Base-by-base conservation (phyloP, 345 rosid species). In the Viola odorata region DNA sequence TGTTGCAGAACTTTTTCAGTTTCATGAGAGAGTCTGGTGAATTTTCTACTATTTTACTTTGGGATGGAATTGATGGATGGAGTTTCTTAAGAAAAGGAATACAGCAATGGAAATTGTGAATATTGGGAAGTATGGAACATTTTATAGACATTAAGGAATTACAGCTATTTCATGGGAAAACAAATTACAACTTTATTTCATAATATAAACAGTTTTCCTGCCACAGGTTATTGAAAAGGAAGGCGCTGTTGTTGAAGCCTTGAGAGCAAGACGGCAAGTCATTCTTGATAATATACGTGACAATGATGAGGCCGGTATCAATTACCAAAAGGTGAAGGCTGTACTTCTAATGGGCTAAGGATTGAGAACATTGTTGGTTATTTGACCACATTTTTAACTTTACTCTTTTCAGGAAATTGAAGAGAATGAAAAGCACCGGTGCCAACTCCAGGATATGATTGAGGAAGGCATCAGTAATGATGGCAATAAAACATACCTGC, bases 261-360 rank as follows among this genome's bases (percentile, higher is more conserved):
- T 89, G 67, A 81, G 80, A 72, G 80, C 70, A 65, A 84, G 96
- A 83, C 85, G 91, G 62, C 96, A 84, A 87, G 81, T 79, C 49
- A 89, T 89, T 80, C 98, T 92, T 44, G 98, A 92, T 81, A 89
- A 92, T 73, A 87, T 92, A 68, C 87, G 96, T 14, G 98, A 92
- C 70, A 92, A 92, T 65, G 98, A 92, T 73, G 98, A 92, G 75
- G 84, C 94, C 47, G 94, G 94, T 60, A 71, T 80, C 67, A 84
- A 76, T 73, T 89, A 92, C 74, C 84, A 76, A 52, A 81, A 83
- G 89, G 98, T 91, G 72, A 73, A 55, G 63, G 65, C 41, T 63
- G 47, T 63, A 42, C 55, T 59, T 39, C 5, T 60, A 17, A 37
- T 52, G 48, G 55, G 17, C 53, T 41, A 11, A 8, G 48, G 45